Evolutionary conservation across 2,329 filamentous ascomycete species (phyloP), one percentile per base, ranked within the genome.

Genomic region (Didymella glomerata): DNA sequence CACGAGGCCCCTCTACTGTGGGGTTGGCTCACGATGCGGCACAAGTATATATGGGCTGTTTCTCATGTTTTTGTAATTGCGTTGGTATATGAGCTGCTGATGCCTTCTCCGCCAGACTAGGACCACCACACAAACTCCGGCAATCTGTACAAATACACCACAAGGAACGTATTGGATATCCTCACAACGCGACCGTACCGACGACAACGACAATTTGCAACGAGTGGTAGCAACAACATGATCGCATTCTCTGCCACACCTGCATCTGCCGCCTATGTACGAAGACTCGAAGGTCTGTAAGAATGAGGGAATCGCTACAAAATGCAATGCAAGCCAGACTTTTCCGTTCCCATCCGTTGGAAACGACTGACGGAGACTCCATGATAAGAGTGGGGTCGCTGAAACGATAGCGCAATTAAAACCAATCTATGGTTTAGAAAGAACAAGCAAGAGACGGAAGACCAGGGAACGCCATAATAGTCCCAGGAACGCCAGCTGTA

Each of bases 261-360:
- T 46, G 18, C 56, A 28, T 41, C 54, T 57, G 27, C 54, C 46
- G 46, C 63, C 63, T 69, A 68, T 67, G 50, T 71, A 73, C 68
- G 57, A 65, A 61, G 62, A 65, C 62, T 67, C 63, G 53, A 61
- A 48, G 49, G 63, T 54, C 59, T 62, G 61, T 63, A 64, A 63
- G 45, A 68, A 70, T 64, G 57, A 67, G 57, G 65, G 62, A 67
- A 63, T 60, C 69, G 68, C 68, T 70, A 64, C 62, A 68, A 69
- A 68, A 74, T 73, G 70, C 71, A 69, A 62, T 67, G 50, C 61
- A 66, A 67, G 69, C 62, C 63, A 70, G 66, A 62, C 64, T 68
- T 74, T 76, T 74, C 46, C 70, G 62, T 59, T 69, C 65, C 65
- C 62, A 62, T 58, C 52, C 50, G 62, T 57, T 63, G 61, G 59